Conservation (phyloP, 208 protist species). For the Acanthamoeba healyi region DNA sequence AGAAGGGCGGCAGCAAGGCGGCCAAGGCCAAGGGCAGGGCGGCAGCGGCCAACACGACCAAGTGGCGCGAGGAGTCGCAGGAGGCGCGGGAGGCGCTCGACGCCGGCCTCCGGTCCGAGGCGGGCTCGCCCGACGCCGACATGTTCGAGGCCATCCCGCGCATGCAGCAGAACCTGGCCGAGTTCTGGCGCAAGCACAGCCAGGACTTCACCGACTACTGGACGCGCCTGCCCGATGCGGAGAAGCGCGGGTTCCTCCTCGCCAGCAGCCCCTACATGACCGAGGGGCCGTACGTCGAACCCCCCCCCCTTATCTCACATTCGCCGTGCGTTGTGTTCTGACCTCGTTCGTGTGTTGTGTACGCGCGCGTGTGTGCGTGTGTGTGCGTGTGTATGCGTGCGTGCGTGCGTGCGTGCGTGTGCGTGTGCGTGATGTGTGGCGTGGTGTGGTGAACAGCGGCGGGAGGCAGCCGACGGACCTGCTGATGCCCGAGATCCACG, state of each 20-base stretch:
- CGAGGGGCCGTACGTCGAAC: background rate
- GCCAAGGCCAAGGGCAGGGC: background rate
- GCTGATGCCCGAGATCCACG: background rate
- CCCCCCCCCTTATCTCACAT: too few relatives aligned
- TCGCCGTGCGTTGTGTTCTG: too few relatives aligned
- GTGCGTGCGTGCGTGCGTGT: too few relatives aligned
- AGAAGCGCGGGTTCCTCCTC: background rate
- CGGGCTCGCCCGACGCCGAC: background rate
- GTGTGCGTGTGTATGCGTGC: too few relatives aligned
- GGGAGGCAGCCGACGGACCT: background rate
- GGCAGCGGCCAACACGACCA: background rate
- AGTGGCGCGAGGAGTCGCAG: background rate
- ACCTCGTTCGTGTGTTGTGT: background rate
- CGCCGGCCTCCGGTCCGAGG: background rate
- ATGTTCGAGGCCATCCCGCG: background rate
- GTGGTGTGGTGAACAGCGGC: background rate
- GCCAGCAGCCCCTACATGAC: slow-evolving; percentile 1
- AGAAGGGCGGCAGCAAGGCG: background rate
- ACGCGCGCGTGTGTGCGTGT: too few relatives aligned
- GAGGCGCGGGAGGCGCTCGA: background rate
- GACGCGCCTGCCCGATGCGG: background rate
- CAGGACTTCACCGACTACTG: background rate
- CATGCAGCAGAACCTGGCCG: background rate
- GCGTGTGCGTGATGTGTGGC: too few relatives aligned
- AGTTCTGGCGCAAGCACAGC: background rate